Base-by-base conservation (phyloP, 345 rosid species). In the Brassica incana region DNA sequence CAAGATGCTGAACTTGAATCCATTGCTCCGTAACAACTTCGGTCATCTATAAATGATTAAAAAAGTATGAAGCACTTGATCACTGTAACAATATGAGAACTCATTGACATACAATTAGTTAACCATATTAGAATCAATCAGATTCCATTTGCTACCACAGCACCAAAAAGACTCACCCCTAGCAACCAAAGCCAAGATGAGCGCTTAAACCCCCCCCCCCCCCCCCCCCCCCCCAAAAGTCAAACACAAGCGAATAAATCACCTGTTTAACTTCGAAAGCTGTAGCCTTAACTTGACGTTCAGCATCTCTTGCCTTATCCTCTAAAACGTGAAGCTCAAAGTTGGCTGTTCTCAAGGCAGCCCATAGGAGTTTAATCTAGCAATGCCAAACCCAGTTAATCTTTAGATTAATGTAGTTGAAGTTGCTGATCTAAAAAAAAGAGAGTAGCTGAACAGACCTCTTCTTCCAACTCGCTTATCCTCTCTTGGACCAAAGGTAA, bases 331-430 rank as follows among this genome's bases (percentile, higher is more conserved):
- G 88, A 78, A 91, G 78, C 76, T 90, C 92, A 79, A 91, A 95
- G 77, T 95, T 92, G 88, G 78, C 86, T 83, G 83, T 87, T 84
- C 97, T 87, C 59, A 80, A 87, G 83, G 81, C 82, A 75, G 88
- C 86, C 97, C 97, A 92, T 1, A 91, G 88, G 48, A 59, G 73
- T 77, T 85, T 86, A 45, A 88, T 87, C 99, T 92, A 88, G 76
- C 71, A 86, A 79, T 69, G 76, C 60, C 79, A 78, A 35, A 81
- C 48, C 82, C 83, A 79, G 78, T 72, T 50, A 14, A 50, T 68
- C 15, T 23, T 80, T 73, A 61, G 74, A 80, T 87, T 79, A 88
- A 81, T 71, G 64, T 32, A 82, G 74, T 60, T 38, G 66, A 45
- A 66, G 18, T 61, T 69, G 43, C 14, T 1, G 52, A 18, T 40